Conservation (phyloP, 768 basidiomycete genomes). For the Termitomyces eurrhizus region DNA sequence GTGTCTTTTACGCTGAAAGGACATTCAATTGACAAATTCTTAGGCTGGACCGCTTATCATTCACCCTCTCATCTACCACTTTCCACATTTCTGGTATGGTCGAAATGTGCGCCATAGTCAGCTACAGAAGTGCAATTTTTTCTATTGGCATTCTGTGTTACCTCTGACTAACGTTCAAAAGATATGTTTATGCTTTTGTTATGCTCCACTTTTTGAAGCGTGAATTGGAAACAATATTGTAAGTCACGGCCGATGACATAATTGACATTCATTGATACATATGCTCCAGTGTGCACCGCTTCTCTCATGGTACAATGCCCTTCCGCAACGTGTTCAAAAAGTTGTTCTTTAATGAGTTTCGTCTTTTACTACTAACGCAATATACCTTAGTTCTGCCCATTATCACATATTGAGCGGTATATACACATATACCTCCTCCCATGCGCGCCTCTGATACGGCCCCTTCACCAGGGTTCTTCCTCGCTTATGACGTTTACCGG, state of each 20-base stretch:
- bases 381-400: conserved; percentile 66
- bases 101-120: conserved; percentile 65
- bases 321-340: conserved; percentile 83
- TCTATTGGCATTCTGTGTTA: background rate
- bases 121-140: conserved; percentile 58
- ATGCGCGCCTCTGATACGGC: background rate
- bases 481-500: conserved; percentile 80
- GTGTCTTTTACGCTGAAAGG: background rate
- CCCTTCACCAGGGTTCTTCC: conserved; percentile 51
- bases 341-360: conserved; percentile 39
- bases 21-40: background rate
- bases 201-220: conserved; percentile 90
- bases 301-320: conserved; percentile 96
- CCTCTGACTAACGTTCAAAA: conserved; percentile 25
- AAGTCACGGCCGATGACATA: conserved; percentile 20
- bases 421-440: background rate
- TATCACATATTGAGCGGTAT: conserved; percentile 79
- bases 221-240: conserved; percentile 91
- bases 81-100: conserved; percentile 69
- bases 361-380: background rate
- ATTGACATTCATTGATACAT: background rate
- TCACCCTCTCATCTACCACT: conserved; percentile 80
- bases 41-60: conserved; percentile 87
- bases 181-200: conserved; percentile 70
- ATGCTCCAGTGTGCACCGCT: conserved; percentile 74